Conservation (phyloP, 192 early-diverging fungal genomes). For the Linnemannia elongata region DNA sequence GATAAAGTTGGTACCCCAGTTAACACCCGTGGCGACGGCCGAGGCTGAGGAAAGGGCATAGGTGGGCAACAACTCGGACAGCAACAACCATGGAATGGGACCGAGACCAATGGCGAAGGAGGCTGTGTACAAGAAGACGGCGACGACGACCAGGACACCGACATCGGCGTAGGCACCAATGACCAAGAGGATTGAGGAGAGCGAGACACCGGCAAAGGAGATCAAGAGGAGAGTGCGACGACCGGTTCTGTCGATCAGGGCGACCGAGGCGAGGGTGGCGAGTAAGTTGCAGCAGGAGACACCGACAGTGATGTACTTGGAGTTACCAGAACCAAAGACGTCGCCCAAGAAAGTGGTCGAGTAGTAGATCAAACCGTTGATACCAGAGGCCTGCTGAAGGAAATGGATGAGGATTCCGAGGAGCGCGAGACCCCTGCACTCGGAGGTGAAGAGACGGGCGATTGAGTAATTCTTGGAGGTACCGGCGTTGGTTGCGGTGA, state of each 20-base stretch:
- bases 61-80: slow-evolving; percentile 82
- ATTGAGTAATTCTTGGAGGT: slow-evolving; percentile 60
- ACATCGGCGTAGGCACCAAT: slow-evolving; percentile 70
- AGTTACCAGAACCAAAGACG: slow-evolving; percentile 63
- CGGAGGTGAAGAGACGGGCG: slow-evolving; percentile 67
- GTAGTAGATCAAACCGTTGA: slow-evolving; percentile 90
- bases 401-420: slow-evolving; percentile 77
- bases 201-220: slow-evolving; percentile 71
- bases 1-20: slow-evolving; percentile 74
- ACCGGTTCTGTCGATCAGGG: slow-evolving; percentile 75
- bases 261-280: slow-evolving; percentile 70
- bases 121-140: slow-evolving; percentile 82
- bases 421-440: slow-evolving; percentile 72
- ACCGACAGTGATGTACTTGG: slow-evolving; percentile 75
- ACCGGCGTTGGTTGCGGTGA: slow-evolving; percentile 42
- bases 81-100: slow-evolving; percentile 85
- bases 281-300: slow-evolving; percentile 71
- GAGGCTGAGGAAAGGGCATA: slow-evolving; percentile 81
- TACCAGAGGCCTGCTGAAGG: slow-evolving; percentile 87
- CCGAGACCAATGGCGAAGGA: slow-evolving; percentile 86
- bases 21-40: slow-evolving; percentile 77
- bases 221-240: slow-evolving; percentile 74
- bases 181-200: slow-evolving; percentile 73
- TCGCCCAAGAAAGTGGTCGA: slow-evolving; percentile 86
- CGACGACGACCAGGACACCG: slow-evolving; percentile 70